phyloP scores from a whole-genome alignment of 768 basidiomycete species.

The Fibroporia radiculosa region DNA sequence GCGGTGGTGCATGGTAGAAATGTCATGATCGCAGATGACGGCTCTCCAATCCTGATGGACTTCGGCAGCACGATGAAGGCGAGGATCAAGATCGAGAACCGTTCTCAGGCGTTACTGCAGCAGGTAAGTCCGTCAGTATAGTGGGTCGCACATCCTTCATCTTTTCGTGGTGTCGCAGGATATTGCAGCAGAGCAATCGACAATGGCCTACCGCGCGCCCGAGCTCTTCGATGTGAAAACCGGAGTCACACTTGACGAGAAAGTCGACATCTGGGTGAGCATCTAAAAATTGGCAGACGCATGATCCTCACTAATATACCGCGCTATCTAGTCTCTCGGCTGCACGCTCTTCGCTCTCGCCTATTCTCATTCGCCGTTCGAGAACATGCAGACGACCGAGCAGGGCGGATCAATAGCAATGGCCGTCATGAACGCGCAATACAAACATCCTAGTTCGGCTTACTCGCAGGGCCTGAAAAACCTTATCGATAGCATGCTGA shows the following conservation, averaged over 20 bases:
- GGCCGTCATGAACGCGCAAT: slow-evolving; percentile 92
- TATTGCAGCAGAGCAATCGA: slow-evolving; percentile 94
- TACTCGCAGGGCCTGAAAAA: slow-evolving; percentile 80
- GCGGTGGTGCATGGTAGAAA: slow-evolving; percentile 45
- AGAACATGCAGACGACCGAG: slow-evolving; percentile 84
- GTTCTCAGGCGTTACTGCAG: slow-evolving; percentile 82
- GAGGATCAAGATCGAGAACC: slow-evolving; percentile 69
- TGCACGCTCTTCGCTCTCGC: slow-evolving; percentile 93
- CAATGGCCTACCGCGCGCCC: slow-evolving; percentile 97
- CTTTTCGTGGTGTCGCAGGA: slow-evolving; percentile 39
- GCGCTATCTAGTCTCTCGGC: slow-evolving; percentile 67
- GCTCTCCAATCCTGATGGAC: slow-evolving; percentile 93
- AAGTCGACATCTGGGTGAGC: slow-evolving; percentile 93
- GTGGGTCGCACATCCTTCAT: too few relatives aligned
- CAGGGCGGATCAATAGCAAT: slow-evolving; percentile 97
- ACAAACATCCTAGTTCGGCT: slow-evolving; percentile 79
- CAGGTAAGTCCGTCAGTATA: slow-evolving; percentile 43
- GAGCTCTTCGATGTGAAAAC: slow-evolving; percentile 98
- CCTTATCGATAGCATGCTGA: slow-evolving; percentile 80
- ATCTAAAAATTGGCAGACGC: too few relatives aligned
- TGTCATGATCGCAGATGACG: slow-evolving; percentile 94
- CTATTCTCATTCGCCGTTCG: slow-evolving; percentile 94
- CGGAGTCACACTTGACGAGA: slow-evolving; percentile 78
- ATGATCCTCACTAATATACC: background rate
- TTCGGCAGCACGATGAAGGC: slow-evolving; percentile 91